phyloP scores from a whole-genome alignment of 148 eudicot genomes.

The Hydrangea macrophylla region DNA sequence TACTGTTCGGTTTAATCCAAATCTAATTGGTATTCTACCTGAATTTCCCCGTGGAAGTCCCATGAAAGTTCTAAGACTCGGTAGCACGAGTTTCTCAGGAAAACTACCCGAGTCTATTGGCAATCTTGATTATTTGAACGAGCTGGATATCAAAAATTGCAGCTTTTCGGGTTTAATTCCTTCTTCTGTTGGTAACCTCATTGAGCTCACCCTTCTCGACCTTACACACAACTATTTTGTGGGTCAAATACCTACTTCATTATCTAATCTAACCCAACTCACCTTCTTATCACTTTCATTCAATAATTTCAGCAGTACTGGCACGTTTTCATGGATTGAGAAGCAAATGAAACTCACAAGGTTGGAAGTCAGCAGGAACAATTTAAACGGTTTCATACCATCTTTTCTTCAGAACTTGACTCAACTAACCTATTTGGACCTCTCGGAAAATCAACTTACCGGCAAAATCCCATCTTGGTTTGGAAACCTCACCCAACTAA shows the following conservation, averaged over 20 bases:
- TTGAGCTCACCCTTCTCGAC: not conserved
- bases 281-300: not conserved
- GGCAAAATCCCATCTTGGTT: conserved; percentile 18
- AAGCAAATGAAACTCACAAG: not conserved
- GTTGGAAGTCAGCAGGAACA: not conserved
- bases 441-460: conserved; percentile 4
- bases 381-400: conserved; percentile 13
- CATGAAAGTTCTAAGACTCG: conserved; percentile 3
- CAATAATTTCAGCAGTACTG: not conserved
- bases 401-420: conserved; percentile 17
- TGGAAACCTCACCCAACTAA: conserved; percentile 13
- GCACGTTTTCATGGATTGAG: conserved; percentile 7
- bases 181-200: conserved; percentile 15
- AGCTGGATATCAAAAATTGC: not conserved
- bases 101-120: conserved; percentile 31
- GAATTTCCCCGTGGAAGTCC: conserved; percentile 20
- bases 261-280: not conserved
- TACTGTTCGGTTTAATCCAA: conserved; percentile 13
- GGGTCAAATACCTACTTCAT: conserved; percentile 17
- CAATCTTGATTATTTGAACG: conserved; percentile 14
- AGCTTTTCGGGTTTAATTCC: conserved; percentile 28
- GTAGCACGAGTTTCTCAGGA: conserved; percentile 19
- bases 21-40: conserved; percentile 24
- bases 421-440: not conserved
- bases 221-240: conserved; percentile 12